Base-by-base conservation (phyloP, 75 land plant species). In the Sequoiadendron giganteum region DNA sequence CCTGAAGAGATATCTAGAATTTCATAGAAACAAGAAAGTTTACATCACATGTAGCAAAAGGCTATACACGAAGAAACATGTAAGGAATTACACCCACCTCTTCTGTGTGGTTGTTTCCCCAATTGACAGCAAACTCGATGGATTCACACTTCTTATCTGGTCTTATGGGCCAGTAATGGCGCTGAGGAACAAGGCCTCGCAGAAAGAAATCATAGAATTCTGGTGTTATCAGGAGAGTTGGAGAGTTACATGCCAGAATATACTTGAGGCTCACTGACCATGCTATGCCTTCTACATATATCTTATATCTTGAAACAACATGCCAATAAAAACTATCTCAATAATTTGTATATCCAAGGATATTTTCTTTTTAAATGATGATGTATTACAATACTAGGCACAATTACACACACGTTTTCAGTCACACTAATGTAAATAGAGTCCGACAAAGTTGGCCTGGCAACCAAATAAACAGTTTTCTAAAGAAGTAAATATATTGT, bases 241-340 rank as follows among this genome's bases (percentile, higher is more conserved):
- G 87, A 28, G 97, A 95, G 73, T 93, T 92, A 85, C 97, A 95
- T 11, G 95, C 97, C 21, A 95, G 79, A 38, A 95, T 94, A 88
- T 95, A 94, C 80, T 95, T 95, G 85, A 92, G 87, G 73, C 97
- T 95, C 11, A 94, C 97, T 18, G 97, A 95, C 97, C 97, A 95
- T 7, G 89, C 90, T 28, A 65, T 70, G 13, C 90, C 90, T 87
- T 89, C 89, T 16, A 87, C 84, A 61, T 89, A 89, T 42, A 89
- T 78, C 55, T 89, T 89, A 43, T 89, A 89, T n/a, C 90, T 89
- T 30, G 56, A 4, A 70, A 49, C 25, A 65, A 25, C 8, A 65
- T 1, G 9, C 70, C 70, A 65, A 65, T 28, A 65, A 25, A 28
- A 65, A 65, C 28, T 25, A 65, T 61, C n/a, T 65, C n/a, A 65